A percentile compares a stretch with the other conserved stretches of the same genome.
These are phyloP conservation scores for Fusarium robinianum DNA, from an alignment of 2,329 filamentous ascomycete genomes.

Conservation along the genomic window DNA sequence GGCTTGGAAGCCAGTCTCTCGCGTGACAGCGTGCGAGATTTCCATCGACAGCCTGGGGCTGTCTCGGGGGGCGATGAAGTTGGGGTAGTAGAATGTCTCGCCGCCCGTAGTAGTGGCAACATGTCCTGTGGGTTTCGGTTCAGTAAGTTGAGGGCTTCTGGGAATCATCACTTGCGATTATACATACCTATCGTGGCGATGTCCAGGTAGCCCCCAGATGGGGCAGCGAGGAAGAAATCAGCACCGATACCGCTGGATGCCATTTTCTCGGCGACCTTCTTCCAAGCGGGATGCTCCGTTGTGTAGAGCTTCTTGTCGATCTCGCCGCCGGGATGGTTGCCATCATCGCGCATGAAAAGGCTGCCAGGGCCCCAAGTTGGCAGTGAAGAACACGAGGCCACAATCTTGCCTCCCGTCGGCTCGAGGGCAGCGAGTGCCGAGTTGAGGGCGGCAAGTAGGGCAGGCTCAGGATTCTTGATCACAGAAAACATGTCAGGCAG, in stretches of 20 bases:
- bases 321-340: conserved; percentile 83
- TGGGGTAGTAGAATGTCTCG: conserved; percentile 95
- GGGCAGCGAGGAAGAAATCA: conserved; percentile 93
- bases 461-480: conserved; percentile 89
- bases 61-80: conserved; percentile 88
- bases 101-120: conserved; percentile 88
- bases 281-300: conserved; percentile 88
- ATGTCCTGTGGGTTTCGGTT: conserved; percentile 61
- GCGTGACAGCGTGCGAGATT: conserved; percentile 80
- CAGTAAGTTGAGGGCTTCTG: too few relatives aligned
- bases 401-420: conserved; percentile 86
- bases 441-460: conserved; percentile 81
- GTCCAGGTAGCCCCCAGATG: conserved; percentile 88
- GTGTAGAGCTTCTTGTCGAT: conserved; percentile 89
- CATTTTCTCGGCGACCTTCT: conserved; percentile 85
- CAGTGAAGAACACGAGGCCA: conserved; percentile 84
- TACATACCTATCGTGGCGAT: conserved; percentile 82
- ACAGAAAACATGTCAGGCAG: conserved; percentile 85
- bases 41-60: conserved; percentile 82
- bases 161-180: too few relatives aligned
- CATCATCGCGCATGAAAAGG: conserved; percentile 84
- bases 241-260: conserved; percentile 83
- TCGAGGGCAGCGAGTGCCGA: conserved; percentile 83
- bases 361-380: conserved; percentile 90
- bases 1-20: conserved; percentile 93